Evolutionary conservation across 768 basidiomycete genomes (phyloP).

Genomic region (Lentinula raphanica): DNA sequence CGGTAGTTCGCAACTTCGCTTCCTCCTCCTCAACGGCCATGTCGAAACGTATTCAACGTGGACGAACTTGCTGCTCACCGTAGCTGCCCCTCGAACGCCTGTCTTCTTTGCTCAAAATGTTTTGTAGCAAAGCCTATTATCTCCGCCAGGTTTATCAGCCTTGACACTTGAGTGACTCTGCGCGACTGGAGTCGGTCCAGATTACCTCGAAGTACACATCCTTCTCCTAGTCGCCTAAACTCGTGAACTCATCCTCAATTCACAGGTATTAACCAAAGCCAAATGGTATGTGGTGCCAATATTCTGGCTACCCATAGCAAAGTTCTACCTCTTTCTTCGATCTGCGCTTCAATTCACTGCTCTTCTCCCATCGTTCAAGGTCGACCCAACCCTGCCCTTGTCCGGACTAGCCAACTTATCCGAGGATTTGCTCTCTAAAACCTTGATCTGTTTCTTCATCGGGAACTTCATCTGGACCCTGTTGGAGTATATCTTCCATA

Average conservation of each 20-base stretch:
- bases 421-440: constrained; percentile 37
- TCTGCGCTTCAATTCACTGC: constrained; percentile 79
- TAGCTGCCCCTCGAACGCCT: too few relatives aligned
- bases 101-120: too few relatives aligned
- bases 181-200: constrained; percentile 82
- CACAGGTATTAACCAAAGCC: constrained; percentile 79
- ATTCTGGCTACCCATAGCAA: constrained; percentile 85
- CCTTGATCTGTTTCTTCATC: too few relatives aligned
- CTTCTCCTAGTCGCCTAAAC: constrained; percentile 5
- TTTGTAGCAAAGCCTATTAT: too few relatives aligned
- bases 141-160: constrained; percentile 98
- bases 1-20: too few relatives aligned
- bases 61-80: too few relatives aligned
- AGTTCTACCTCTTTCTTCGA: constrained; percentile 74
- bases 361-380: constrained; percentile 59
- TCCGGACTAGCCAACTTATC: constrained; percentile 45
- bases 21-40: too few relatives aligned
- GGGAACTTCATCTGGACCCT: too few relatives aligned
- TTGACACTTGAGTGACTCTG: constrained; percentile 75
- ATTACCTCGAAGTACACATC: constrained; percentile 76
- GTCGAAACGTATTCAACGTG: too few relatives aligned
- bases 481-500: too few relatives aligned
- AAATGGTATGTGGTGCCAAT: constrained; percentile 92
- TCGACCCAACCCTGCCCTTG: constrained; percentile 53
- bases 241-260: too few relatives aligned